Base-by-base conservation (phyloP, 2,329 filamentous ascomycete species). In the Fusarium bulbicola region DNA sequence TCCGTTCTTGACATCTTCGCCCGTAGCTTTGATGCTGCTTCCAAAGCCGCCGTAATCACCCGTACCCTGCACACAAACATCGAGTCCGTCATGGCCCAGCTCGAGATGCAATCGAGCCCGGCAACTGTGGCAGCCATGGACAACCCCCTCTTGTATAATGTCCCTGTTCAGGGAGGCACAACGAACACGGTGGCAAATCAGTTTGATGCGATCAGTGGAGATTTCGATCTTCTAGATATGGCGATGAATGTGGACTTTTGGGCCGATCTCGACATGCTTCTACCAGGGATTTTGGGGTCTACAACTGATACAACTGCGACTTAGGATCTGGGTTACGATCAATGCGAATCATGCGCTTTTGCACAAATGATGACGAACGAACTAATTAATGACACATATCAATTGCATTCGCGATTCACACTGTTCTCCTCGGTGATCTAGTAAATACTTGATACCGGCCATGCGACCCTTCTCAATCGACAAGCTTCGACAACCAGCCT, bases 221-320 rank as follows among this genome's bases (percentile, higher is more conserved):
- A 68, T 21, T 68, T 68, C 20, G 65, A 68, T 32, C 65, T 68
- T 14, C n/a, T 68, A 0, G 42, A 68, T 14, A 68, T 68, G 65
- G 32, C 65, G 5, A 68, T 68, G 65, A 24, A 68, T 3, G 65
- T 68, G 2, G 65, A 68, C 24, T 68, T 68, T 14, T 68, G 65
- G 65, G 65, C 65, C 3, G 64, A 68, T 28, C 18, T 68, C 1
- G 56, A 68, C 20, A 36, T 37, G 40, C 56, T 68, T n/a, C 40
- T 68, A 3, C 65, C 65, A 3, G 47, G n/a, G 0, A n/a, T 26
- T 16, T 53, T 32, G 20, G 63, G 36, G 2, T 20, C 26, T 13
- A n/a, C 18, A 12, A 34, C 15, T 10, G 46, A 60, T 5, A 18
- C 6, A 15, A 26, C 12, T 12, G 5, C 3, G 15, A 16, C 7